phyloP scores from a whole-genome alignment of 1,284 basidiomycete genomes.

The Tilletiopsis washingtonensis region DNA sequence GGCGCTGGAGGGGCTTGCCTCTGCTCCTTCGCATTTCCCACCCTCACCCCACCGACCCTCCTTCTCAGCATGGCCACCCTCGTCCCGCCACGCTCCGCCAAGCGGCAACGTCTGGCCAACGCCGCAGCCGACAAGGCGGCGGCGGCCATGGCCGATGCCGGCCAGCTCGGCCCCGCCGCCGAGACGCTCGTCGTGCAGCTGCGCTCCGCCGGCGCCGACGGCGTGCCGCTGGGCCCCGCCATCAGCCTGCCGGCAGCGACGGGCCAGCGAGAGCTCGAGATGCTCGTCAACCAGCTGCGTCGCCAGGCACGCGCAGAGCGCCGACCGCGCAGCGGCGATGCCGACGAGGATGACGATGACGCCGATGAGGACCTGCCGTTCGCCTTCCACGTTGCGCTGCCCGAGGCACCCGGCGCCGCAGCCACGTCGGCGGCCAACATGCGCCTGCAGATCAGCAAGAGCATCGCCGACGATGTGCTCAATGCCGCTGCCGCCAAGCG shows the following conservation, averaged over 20 bases:
- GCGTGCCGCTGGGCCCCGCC: constrained; percentile 31
- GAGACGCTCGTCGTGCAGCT: constrained; percentile 42
- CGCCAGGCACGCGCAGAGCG: constrained; percentile 11
- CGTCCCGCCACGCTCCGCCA: constrained; percentile 29
- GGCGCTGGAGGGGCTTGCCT: not conserved
- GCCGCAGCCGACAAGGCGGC: constrained; percentile 16
- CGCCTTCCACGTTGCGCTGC: constrained; percentile 39
- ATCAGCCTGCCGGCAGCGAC: constrained; percentile 39
- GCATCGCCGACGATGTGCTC: constrained; percentile 34
- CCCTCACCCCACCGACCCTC: not conserved
- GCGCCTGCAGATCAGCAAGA: constrained; percentile 33
- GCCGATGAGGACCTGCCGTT: constrained; percentile 44
- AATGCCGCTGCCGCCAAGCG: constrained; percentile 25
- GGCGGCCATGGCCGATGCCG: constrained; percentile 16
- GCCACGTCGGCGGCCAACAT: not conserved
- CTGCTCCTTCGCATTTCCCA: not conserved
- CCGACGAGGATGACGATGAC: constrained; percentile 33
- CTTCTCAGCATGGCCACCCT: constrained; percentile 36
- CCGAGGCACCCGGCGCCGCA: constrained; percentile 7
- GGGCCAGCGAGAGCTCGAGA: constrained; percentile 36
- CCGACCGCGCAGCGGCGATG: constrained; percentile 3
- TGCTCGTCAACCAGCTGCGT: constrained; percentile 40
- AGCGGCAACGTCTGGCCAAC: constrained; percentile 31
- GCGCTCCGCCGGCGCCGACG: constrained; percentile 36
- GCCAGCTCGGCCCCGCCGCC: constrained; percentile 31